Evolutionary conservation across 106 monocot species (phyloP).

Genomic region (Dioscorea zingiberensis): DNA sequence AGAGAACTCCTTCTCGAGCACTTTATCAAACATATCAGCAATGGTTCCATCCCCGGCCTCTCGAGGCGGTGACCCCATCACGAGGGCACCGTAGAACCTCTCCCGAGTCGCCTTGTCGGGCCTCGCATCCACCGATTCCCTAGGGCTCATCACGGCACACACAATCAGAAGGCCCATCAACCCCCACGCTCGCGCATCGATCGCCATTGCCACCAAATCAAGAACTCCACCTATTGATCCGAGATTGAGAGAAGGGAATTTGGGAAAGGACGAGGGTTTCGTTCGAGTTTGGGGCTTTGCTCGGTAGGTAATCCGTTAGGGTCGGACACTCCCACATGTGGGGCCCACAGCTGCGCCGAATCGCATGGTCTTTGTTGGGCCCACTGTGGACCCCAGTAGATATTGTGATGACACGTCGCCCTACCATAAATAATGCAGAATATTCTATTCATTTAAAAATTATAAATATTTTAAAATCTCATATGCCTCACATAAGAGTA

Average conservation of each 20-base stretch:
- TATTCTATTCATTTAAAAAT: no score
- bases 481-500: no score
- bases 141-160: neutral
- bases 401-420: no score
- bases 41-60: slow-evolving; percentile 59
- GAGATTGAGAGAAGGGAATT: neutral
- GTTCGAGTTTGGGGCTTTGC: neutral
- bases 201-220: neutral
- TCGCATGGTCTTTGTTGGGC: no score
- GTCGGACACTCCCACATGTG: neutral
- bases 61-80: slow-evolving; percentile 10
- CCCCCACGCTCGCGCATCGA: neutral
- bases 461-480: no score
- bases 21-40: slow-evolving; percentile 90
- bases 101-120: slow-evolving; percentile 87
- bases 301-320: neutral
- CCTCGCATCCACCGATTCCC: slow-evolving; percentile 25
- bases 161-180: neutral
- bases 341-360: no score
- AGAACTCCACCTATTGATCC: neutral
- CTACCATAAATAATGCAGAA: no score
- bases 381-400: no score
- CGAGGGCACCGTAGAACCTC: slow-evolving; percentile 75
- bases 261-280: neutral
- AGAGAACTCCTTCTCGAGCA: slow-evolving; percentile 95